These are phyloP conservation scores for Pseudognaphalium luteoalbum DNA, from an alignment of 129 eudicot species.

Conservation along the genomic window DNA sequence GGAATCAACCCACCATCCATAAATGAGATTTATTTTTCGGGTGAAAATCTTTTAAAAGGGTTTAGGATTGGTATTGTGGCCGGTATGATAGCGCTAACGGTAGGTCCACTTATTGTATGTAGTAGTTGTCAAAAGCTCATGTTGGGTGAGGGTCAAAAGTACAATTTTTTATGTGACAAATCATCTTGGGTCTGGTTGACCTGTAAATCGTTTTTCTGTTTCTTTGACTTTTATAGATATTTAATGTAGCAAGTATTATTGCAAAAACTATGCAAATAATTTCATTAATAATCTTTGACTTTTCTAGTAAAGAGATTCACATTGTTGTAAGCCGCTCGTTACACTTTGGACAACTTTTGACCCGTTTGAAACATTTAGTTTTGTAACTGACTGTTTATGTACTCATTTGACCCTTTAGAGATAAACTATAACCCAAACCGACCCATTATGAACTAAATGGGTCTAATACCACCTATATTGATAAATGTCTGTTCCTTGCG, in stretches of 20 bases:
- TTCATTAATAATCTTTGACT: background rate
- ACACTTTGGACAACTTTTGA: background rate
- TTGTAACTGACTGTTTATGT: background rate
- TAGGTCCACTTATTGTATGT: constrained; percentile 25
- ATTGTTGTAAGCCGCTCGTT: background rate
- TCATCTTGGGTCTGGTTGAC: background rate
- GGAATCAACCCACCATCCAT: constrained; percentile 70
- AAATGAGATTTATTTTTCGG: constrained; percentile 53
- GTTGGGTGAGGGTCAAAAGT: background rate
- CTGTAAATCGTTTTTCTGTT: background rate
- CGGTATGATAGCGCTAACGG: constrained; percentile 77
- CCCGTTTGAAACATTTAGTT: background rate
- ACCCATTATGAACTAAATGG: background rate
- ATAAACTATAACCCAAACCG: background rate
- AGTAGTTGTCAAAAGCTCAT: background rate
- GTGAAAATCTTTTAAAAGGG: constrained; percentile 65
- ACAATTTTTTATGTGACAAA: background rate
- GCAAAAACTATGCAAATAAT: background rate
- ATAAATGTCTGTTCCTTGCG: background rate
- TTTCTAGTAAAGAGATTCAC: background rate
- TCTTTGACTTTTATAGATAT: background rate
- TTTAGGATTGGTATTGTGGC: constrained; percentile 61
- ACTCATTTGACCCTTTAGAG: constrained; percentile 2
- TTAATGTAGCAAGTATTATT: background rate
- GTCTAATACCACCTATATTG: background rate